These are phyloP conservation scores for Sclerotinia trifoliorum DNA, from an alignment of 2,329 filamentous ascomycete species.

Conservation along the genomic window DNA sequence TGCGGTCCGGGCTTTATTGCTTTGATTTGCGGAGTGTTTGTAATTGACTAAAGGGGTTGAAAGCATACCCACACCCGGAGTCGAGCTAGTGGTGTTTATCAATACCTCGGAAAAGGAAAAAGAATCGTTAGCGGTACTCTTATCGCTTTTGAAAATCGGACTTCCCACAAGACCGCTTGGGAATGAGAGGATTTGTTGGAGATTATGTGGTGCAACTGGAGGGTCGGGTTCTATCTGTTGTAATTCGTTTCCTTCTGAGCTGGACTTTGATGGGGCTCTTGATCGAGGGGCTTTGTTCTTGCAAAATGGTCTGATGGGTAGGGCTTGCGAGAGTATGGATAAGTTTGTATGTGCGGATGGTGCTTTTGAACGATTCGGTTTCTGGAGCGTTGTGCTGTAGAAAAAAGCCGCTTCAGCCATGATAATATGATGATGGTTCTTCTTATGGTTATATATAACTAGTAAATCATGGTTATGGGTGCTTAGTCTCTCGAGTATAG, in stretches of 20 bases:
- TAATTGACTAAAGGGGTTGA: conserved; percentile 37
- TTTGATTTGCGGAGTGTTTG: conserved; percentile 37
- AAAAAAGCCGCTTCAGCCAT: conserved; percentile 37
- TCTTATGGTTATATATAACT: neutral
- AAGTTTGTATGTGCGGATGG: conserved; percentile 33
- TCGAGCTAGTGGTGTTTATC: neutral
- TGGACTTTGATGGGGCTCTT: conserved; percentile 25
- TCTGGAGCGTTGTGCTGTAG: conserved; percentile 27
- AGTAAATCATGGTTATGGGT: neutral
- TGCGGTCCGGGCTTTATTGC: conserved; percentile 33
- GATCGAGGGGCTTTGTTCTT: conserved; percentile 23
- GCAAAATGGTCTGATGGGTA: conserved; percentile 29
- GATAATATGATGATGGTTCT: neutral
- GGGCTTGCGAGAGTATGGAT: conserved; percentile 28
- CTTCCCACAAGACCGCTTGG: conserved; percentile 14
- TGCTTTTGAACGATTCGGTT: conserved; percentile 30
- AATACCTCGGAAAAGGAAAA: conserved; percentile 27
- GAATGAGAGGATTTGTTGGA: neutral
- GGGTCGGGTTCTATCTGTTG: neutral
- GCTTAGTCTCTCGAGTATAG: neutral
- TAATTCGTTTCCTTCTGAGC: conserved; percentile 19
- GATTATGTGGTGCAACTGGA: conserved; percentile 16
- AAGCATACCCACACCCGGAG: conserved; percentile 33
- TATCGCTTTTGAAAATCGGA: conserved; percentile 18
- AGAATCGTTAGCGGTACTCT: neutral